These are phyloP conservation scores for Candida orba DNA, from an alignment of 805 yeast genomes.

Conservation along the genomic window DNA sequence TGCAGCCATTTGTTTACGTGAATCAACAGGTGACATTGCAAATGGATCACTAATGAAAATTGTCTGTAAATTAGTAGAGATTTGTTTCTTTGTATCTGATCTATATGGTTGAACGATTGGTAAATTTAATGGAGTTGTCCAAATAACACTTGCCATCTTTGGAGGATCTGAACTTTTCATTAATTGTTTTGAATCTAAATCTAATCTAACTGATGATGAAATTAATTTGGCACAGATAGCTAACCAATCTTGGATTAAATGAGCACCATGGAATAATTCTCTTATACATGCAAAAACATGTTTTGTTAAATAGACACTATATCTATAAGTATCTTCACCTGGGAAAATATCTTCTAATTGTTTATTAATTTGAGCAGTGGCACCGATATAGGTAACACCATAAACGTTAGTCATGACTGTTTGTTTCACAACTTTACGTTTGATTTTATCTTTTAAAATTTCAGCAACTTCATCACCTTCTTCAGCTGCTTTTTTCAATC, in stretches of 20 bases:
- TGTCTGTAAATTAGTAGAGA: constrained; percentile 80
- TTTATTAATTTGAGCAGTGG: constrained; percentile 78
- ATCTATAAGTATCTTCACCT: constrained; percentile 39
- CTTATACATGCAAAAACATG: constrained; percentile 81
- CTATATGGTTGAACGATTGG: constrained; percentile 98
- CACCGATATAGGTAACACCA: constrained; percentile 94
- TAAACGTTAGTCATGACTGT: constrained; percentile 98
- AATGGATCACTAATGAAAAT: constrained; percentile 88
- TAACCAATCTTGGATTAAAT: constrained; percentile 93
- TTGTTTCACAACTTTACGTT: constrained; percentile 88
- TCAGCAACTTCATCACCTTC: constrained; percentile 47
- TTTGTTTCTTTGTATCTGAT: constrained; percentile 51
- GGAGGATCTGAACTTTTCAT: constrained; percentile 40
- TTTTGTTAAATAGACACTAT: constrained; percentile 60
- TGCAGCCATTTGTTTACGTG: constrained; percentile 85
- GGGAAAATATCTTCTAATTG: constrained; percentile 59
- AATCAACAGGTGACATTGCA: constrained; percentile 71
- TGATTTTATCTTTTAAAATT: constrained; percentile 45
- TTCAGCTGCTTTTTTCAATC: constrained; percentile 47
- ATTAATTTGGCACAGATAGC: constrained; percentile 80
- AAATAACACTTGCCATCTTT: constrained; percentile 81
- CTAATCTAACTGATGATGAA: constrained; percentile 68
- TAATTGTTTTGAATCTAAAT: constrained; percentile 40
- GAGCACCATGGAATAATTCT: constrained; percentile 86
- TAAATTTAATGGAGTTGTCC: constrained; percentile 95